Evolutionary conservation across 2,329 filamentous ascomycete genomes (phyloP).

Genomic region (Diaporthe helianthi): DNA sequence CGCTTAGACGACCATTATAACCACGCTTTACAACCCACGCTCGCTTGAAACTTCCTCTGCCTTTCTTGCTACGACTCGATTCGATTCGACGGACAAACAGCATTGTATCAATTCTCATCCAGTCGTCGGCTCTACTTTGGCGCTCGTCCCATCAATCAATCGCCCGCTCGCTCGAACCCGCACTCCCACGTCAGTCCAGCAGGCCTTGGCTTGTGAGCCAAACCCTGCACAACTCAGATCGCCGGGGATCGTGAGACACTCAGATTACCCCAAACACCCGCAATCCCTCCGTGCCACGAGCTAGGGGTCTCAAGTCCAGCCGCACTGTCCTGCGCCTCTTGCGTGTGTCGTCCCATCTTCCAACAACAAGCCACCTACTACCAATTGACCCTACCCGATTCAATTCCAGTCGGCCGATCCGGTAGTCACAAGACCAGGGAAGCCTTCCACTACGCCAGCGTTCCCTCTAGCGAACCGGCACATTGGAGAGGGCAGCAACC

Average conservation of each 20-base stretch:
- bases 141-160: conserved; percentile 3
- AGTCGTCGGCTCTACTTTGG: conserved; percentile 13
- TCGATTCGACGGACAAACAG: not conserved
- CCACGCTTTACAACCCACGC: not conserved
- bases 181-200: not conserved
- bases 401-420: conserved; percentile 19
- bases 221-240: conserved; percentile 26
- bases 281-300: conserved; percentile 34
- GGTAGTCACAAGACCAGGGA: not conserved
- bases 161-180: not conserved
- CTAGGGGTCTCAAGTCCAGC: conserved; percentile 35
- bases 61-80: not conserved
- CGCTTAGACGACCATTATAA: conserved; percentile 1
- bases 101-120: not conserved
- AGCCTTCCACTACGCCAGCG: conserved; percentile 28
- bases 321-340: conserved; percentile 31
- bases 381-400: not conserved
- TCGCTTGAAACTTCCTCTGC: conserved; percentile 8
- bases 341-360: conserved; percentile 31
- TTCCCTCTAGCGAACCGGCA: conserved; percentile 25
- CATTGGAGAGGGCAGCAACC: not conserved
- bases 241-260: conserved; percentile 43
- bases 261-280: conserved; percentile 35
- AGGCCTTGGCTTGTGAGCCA: conserved; percentile 15
- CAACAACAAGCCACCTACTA: conserved; percentile 19